phyloP scores from a whole-genome alignment of 2,329 filamentous ascomycete genomes.

The Aquanectria penicillioides region DNA sequence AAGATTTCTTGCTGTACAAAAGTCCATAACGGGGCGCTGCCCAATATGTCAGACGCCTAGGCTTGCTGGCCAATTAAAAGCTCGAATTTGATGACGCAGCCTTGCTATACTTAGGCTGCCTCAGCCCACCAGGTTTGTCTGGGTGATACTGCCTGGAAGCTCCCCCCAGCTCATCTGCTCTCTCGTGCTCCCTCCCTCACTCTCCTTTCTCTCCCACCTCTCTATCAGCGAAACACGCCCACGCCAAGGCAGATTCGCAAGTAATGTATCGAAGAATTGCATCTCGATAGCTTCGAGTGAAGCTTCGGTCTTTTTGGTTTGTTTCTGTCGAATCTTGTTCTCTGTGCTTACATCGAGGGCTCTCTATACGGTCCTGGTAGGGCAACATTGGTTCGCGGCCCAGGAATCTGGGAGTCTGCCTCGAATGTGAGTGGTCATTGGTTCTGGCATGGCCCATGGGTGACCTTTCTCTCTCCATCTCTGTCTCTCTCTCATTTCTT shows the following conservation, averaged over 20 bases:
- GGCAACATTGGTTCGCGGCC: not conserved
- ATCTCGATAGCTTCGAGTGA: not conserved
- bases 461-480: conserved; percentile 5
- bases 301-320: not conserved
- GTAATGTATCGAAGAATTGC: not conserved
- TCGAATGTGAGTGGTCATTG: not conserved
- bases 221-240: not conserved
- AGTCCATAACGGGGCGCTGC: not conserved
- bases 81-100: conserved; percentile 6
- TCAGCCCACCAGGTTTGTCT: conserved; percentile 11
- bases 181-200: conserved; percentile 5
- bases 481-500: not conserved
- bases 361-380: not conserved
- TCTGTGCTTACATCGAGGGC: not conserved
- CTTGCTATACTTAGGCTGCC: conserved; percentile 16
- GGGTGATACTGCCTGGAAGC: conserved; percentile 16
- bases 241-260: not conserved
- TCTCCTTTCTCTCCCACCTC: conserved; percentile 7
- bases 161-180: conserved; percentile 3
- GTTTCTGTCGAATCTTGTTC: not conserved
- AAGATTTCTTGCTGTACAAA: not conserved
- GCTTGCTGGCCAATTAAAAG: not conserved
- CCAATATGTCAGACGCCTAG: not conserved
- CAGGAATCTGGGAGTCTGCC: not conserved
- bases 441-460: not conserved